Evolutionary conservation across 371 early-diverging fungal species (phyloP).

Genomic region (Phascolomyces articulosus): DNA sequence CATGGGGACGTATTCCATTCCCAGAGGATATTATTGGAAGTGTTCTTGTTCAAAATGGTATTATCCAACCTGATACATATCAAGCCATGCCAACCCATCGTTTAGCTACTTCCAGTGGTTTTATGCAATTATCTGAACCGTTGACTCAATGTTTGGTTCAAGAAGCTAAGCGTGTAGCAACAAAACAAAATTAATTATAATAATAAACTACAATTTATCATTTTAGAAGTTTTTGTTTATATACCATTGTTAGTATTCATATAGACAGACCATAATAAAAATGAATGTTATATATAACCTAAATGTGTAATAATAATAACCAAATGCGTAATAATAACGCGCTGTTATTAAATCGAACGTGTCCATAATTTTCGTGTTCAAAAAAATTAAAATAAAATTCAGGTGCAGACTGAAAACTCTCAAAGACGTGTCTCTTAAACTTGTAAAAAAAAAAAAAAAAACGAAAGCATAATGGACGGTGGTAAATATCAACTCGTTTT

Average conservation of each 20-base stretch:
- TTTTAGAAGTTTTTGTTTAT: not conserved
- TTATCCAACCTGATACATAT: conserved; percentile 59
- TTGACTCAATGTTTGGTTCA: conserved; percentile 31
- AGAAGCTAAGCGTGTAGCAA: conserved; percentile 21
- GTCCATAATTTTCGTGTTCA: not conserved
- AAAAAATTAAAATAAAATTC: not conserved
- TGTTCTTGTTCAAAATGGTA: conserved; percentile 59
- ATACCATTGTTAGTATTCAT: too few species aligned
- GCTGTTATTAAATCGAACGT: too few species aligned
- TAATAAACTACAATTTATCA: not conserved
- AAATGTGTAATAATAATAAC: too few species aligned
- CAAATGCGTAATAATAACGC: too few species aligned
- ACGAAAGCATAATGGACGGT: not conserved
- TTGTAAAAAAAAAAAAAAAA: too few species aligned
- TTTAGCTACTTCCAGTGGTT: conserved; percentile 67
- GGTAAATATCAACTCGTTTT: too few species aligned
- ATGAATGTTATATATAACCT: too few species aligned
- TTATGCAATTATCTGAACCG: conserved; percentile 68
- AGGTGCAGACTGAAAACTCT: not conserved
- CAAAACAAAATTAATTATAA: conserved; percentile 7
- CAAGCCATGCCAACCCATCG: conserved; percentile 84
- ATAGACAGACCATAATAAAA: too few species aligned
- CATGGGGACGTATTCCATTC: conserved; percentile 74
- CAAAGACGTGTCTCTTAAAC: not conserved
- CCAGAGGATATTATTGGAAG: conserved; percentile 87